These are phyloP conservation scores for Ramalina peruviana DNA, from an alignment of 495 filamentous ascomycete genomes.

Conservation along the genomic window DNA sequence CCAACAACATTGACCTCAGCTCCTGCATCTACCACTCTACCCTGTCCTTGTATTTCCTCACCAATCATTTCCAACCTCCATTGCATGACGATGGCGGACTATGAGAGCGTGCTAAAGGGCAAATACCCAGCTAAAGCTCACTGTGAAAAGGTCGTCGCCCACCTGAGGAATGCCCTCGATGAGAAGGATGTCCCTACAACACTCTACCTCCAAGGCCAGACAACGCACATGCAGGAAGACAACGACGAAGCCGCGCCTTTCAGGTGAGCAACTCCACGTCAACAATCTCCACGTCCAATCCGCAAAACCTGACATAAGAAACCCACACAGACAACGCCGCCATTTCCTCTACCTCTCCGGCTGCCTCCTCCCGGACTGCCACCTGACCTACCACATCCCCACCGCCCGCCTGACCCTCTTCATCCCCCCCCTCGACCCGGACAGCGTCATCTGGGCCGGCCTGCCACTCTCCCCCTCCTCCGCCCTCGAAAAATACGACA, in stretches of 20 bases:
- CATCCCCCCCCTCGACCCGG: conserved; percentile 78
- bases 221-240: conserved; percentile 65
- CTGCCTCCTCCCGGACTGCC: conserved; percentile 68
- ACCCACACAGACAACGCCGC: conserved; percentile 55
- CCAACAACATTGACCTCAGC: not conserved
- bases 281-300: not conserved
- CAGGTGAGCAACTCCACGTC: conserved; percentile 20
- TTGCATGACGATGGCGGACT: not conserved
- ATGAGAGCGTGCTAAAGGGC: conserved; percentile 33
- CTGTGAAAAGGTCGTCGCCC: conserved; percentile 64
- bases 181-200: conserved; percentile 38
- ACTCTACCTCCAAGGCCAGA: conserved; percentile 79
- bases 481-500: conserved; percentile 62
- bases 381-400: conserved; percentile 65
- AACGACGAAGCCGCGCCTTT: conserved; percentile 67
- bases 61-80: too few species aligned
- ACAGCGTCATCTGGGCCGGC: conserved; percentile 91
- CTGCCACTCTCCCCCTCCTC: conserved; percentile 66
- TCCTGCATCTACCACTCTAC: not conserved
- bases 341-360: conserved; percentile 93
- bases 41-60: too few species aligned
- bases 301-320: conserved; percentile 1
- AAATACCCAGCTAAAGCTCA: conserved; percentile 97
- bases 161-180: conserved; percentile 47
- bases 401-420: conserved; percentile 67